Evolutionary conservation across 2,329 filamentous ascomycete species (phyloP), one percentile per base, ranked within the genome.

Genomic region (Colletotrichum falcatum): DNA sequence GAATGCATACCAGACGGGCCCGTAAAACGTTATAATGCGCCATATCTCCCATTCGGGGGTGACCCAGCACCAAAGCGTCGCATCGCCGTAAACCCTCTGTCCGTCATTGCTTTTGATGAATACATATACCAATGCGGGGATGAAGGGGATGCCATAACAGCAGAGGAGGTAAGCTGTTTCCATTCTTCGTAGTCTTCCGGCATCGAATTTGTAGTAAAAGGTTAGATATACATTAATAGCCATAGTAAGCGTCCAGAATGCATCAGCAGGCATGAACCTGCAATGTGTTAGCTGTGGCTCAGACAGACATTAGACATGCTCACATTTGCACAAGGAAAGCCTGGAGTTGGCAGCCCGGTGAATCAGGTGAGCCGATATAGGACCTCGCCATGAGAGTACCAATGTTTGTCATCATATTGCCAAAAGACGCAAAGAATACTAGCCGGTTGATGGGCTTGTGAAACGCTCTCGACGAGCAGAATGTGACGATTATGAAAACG

Each of bases 391-490:
- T 93, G 42, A 95, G 80, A 0, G 93, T 94, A 1, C 90, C 93
- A 23, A 94, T 86, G 78, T 94, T 95, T 72, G 89, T 89, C 80
- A 94, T 84, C 75, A 95, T 85, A 76, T 97, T 97, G 11, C 93
- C 94, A 76, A 93, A 92, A 0, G 92, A 92, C 8, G 94, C 93
- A 78, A 92, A 96, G 79, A 97, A 95, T 12, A 95, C 90, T 0
- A 97, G 85, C 23, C 94, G 87, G 77, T 96, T 96, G 82, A 96
- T 94, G n/a, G 93, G 92, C 77, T 94, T 95, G 76, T 92, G 92
- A 78, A 96, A 96, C 6, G 86, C 86, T 20, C 85, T 86, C 39
- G 91, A 93, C n/a, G 81, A 79, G 37, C 88, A 81, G 77, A 95
- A 96, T 3, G 92, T 94, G 65, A 84, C 75, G 64, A 95, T 89